Evolutionary conservation across 2,329 filamentous ascomycete genomes (phyloP), one percentile per base, ranked within the genome.

Genomic region (Coniochaeta ligniaria): DNA sequence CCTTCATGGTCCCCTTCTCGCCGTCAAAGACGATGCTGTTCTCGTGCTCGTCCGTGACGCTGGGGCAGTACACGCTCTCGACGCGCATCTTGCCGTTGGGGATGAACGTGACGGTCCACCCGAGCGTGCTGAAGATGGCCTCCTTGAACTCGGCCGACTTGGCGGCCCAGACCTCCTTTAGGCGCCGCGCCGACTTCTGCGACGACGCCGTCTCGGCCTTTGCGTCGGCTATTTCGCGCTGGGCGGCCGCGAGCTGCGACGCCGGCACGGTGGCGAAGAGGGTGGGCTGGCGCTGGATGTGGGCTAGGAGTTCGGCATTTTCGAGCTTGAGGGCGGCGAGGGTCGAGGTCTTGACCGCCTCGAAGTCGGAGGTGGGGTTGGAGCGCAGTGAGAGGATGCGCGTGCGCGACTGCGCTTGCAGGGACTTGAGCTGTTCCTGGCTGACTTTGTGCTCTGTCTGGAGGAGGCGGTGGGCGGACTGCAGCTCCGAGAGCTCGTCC

Each of bases 51-150:
- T 90, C 85, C 71, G 72, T 85, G 76, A 63, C 74, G 2, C 84
- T 87, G 0, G 92, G 89, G 71, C 90, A 90, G 71, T 94, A 96
- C 65, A 94, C 89, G 62, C 84, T 89, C 60, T 94, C 96, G 24
- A 97, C 91, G 35, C 92, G 88, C 75, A 97, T 96, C 69, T 96
- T 94, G 47, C 95, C 95, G 72, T 96, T 96, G n/a, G 93, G 92
- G 72, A 97, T 89, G 72, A 99, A 98, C 35, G 95, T 92, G 14
- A 98, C 86, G 59, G 94, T 94, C 89, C 93, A 99, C 0, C 95
- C 95, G 0, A 99, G 82, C 0, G 96, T 89, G 22, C 88, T 92
- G 64, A 93, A 93, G 61, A 99, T 93, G 35, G 93, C 92, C 75
- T 98, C 92, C 57, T 96, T 91, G 77, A 99, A 98, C 76, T 99